Percentiles rank a stretch among this genome's conserved stretches.
phyloP scores from a whole-genome alignment of 192 early-diverging fungal species.

The Rhizophagus prolifer region DNA sequence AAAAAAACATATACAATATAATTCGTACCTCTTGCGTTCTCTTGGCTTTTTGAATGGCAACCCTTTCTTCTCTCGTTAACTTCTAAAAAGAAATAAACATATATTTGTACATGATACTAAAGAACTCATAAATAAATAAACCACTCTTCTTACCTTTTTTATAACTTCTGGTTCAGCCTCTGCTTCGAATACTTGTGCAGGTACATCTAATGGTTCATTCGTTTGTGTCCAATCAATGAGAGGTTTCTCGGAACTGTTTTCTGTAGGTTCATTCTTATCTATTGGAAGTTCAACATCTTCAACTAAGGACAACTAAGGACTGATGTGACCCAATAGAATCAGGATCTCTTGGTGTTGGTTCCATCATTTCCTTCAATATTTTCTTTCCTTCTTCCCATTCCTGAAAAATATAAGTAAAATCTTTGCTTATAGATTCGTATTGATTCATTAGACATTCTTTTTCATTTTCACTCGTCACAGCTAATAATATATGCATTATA shows the following conservation, averaged over 20 bases:
- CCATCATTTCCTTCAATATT: slow-evolving; percentile 41
- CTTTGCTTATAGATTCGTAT: slow-evolving; percentile 48
- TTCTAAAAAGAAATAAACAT: slow-evolving; percentile 19
- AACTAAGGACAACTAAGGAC: slow-evolving; percentile 19
- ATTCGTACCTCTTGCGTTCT: slow-evolving; percentile 44
- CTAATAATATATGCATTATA: slow-evolving; percentile 20
- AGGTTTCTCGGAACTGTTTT: slow-evolving; percentile 13
- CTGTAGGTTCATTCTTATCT: neutral
- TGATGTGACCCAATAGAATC: slow-evolving; percentile 15
- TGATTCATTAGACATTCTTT: slow-evolving; percentile 40
- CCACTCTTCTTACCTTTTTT: neutral
- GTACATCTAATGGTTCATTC: slow-evolving; percentile 26
- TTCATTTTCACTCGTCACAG: slow-evolving; percentile 27
- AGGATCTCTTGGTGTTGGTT: slow-evolving; percentile 28
- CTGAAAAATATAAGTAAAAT: slow-evolving; percentile 46
- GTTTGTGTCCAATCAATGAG: slow-evolving; percentile 22
- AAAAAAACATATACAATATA: neutral
- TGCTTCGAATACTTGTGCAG: slow-evolving; percentile 49
- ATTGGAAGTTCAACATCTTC: slow-evolving; percentile 18
- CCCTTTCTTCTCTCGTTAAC: slow-evolving; percentile 52
- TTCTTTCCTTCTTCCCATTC: slow-evolving; percentile 55
- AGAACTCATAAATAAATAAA: neutral
- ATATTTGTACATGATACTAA: neutral
- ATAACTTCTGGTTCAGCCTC: slow-evolving; percentile 28
- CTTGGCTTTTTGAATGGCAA: slow-evolving; percentile 43